Conservation (phyloP, 805 yeast species). For the Candida arabinofermentans region DNA sequence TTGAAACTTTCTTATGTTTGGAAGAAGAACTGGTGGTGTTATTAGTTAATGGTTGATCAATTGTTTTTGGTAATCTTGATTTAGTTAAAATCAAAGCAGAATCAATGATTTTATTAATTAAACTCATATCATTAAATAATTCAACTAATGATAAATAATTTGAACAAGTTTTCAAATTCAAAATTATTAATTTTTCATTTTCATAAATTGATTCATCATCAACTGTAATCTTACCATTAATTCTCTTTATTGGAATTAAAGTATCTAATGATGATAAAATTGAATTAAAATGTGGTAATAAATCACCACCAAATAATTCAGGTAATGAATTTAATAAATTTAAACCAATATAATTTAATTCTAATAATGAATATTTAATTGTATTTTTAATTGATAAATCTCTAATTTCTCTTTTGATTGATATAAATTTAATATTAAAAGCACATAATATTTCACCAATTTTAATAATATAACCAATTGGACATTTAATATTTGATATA, state of each 20-base stretch:
- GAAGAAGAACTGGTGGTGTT: conserved; percentile 4
- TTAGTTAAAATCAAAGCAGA: conserved; percentile 44
- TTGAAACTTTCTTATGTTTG: conserved; percentile 27
- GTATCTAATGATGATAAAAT: conserved; percentile 54
- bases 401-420: conserved; percentile 56
- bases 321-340: conserved; percentile 37
- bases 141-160: conserved; percentile 22
- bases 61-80: conserved; percentile 29
- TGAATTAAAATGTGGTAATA: conserved; percentile 43
- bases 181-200: conserved; percentile 28
- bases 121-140: conserved; percentile 43
- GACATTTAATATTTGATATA: conserved; percentile 46
- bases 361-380: conserved; percentile 40
- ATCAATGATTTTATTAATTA: conserved; percentile 55
- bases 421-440: conserved; percentile 50
- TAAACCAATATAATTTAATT: conserved; percentile 44
- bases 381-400: conserved; percentile 45
- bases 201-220: conserved; percentile 31
- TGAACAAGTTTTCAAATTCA: conserved; percentile 28
- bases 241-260: conserved; percentile 48
- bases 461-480: conserved; percentile 54
- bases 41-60: conserved; percentile 14
- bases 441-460: conserved; percentile 52
- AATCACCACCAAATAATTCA: conserved; percentile 32
- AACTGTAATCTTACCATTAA: conserved; percentile 36